These are phyloP conservation scores for Teratosphaeria viscida DNA, from an alignment of 2,329 filamentous ascomycete genomes.

Conservation along the genomic window DNA sequence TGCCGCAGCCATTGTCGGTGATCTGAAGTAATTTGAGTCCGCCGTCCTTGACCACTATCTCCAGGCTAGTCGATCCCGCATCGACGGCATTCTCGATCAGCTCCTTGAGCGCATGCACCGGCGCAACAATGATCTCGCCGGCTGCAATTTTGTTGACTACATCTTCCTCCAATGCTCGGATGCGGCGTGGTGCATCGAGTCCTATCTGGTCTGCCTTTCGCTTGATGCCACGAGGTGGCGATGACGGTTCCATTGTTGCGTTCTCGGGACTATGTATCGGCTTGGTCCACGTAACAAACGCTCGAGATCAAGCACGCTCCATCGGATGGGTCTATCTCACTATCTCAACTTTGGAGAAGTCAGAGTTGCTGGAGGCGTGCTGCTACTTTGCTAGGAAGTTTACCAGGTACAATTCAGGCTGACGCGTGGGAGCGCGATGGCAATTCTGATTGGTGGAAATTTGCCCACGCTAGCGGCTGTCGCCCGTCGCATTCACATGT, in stretches of 20 bases:
- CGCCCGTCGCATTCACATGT: neutral
- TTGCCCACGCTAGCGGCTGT: neutral
- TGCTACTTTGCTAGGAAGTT: neutral
- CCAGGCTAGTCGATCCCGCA: slow-evolving; percentile 84
- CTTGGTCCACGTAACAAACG: no score
- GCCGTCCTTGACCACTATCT: slow-evolving; percentile 88
- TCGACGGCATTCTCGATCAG: slow-evolving; percentile 95
- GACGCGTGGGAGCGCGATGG: neutral
- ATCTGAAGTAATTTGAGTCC: slow-evolving; percentile 93
- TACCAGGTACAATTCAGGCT: neutral
- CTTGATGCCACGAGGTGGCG: slow-evolving; percentile 24
- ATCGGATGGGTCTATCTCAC: no score
- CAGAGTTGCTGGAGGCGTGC: neutral
- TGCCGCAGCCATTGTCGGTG: slow-evolving; percentile 92
- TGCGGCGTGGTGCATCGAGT: slow-evolving; percentile 33
- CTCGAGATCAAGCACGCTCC: no score
- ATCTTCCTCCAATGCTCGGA: slow-evolving; percentile 74
- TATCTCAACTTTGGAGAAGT: neutral
- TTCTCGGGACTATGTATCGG: no score
- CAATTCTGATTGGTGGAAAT: neutral
- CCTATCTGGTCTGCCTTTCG: slow-evolving; percentile 23
- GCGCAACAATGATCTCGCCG: slow-evolving; percentile 95
- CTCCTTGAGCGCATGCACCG: slow-evolving; percentile 91
- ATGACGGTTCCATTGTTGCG: slow-evolving; percentile 1
- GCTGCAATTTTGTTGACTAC: slow-evolving; percentile 98